These are phyloP conservation scores for Yamadazyma diddensiae DNA, from an alignment of 1,139 yeast genomes.

Conservation along the genomic window DNA sequence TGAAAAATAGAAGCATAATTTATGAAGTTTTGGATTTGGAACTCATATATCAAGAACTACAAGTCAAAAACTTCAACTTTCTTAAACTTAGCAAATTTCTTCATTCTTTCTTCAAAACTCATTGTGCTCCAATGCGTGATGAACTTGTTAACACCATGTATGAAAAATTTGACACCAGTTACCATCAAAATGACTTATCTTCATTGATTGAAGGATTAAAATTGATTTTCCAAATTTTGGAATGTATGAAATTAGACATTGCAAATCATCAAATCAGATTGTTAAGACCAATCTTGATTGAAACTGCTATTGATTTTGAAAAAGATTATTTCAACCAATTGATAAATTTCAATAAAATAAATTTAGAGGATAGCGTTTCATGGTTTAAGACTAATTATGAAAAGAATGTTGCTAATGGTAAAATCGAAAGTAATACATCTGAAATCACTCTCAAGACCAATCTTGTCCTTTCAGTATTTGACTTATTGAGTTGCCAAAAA, in stretches of 20 bases:
- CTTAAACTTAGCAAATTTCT: slow-evolving; percentile 69
- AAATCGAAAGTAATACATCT: slow-evolving; percentile 3
- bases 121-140: slow-evolving; percentile 96
- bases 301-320: slow-evolving; percentile 90
- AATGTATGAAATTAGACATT: slow-evolving; percentile 94
- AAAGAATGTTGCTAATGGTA: slow-evolving; percentile 10
- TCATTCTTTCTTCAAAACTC: slow-evolving; percentile 67
- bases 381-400: slow-evolving; percentile 50
- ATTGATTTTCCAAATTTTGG: slow-evolving; percentile 77
- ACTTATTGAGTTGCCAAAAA: slow-evolving; percentile 69
- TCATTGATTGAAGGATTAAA: slow-evolving; percentile 75
- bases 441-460: slow-evolving; percentile 28
- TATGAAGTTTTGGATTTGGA: slow-evolving; percentile 78
- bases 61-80: slow-evolving; percentile 67
- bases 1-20: slow-evolving; percentile 65
- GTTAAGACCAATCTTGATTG: slow-evolving; percentile 77
- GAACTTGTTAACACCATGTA: slow-evolving; percentile 86
- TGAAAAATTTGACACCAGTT: slow-evolving; percentile 61
- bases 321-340: slow-evolving; percentile 79
- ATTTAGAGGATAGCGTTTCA: slow-evolving; percentile 59
- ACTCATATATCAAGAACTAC: slow-evolving; percentile 70
- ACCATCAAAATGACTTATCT: slow-evolving; percentile 47
- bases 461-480: slow-evolving; percentile 51
- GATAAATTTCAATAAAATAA: slow-evolving; percentile 63
- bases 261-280: slow-evolving; percentile 93